These are phyloP conservation scores for Colletotrichum horii DNA, from an alignment of 2,329 filamentous ascomycete species.

Conservation along the genomic window DNA sequence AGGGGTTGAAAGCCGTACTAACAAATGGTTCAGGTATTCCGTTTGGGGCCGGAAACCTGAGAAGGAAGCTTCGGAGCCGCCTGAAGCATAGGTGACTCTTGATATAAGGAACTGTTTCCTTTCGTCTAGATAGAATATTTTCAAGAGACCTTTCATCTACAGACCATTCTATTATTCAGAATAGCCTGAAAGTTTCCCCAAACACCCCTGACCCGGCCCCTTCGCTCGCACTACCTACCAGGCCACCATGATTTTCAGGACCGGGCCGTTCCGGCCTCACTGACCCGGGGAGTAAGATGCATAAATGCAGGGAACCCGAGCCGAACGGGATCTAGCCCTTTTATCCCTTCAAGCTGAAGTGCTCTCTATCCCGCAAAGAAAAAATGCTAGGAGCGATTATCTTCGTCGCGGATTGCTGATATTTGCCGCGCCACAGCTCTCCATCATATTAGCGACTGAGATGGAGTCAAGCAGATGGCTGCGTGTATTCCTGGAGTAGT, in stretches of 20 bases:
- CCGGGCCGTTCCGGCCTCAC: neutral
- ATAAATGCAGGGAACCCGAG: neutral
- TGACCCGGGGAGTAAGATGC: neutral
- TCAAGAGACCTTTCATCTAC: neutral
- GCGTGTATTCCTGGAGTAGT: neutral
- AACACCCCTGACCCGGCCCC: neutral
- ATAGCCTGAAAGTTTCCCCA: neutral
- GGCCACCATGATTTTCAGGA: neutral
- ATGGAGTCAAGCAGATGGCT: neutral
- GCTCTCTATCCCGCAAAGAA: neutral
- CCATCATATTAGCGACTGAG: neutral
- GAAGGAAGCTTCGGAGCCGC: neutral
- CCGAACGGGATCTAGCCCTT: neutral
- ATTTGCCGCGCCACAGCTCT: neutral
- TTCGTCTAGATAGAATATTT: neutral
- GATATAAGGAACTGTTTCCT: neutral
- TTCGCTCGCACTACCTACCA: neutral
- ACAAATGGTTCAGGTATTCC: neutral
- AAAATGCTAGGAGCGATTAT: neutral
- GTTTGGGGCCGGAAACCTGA: conserved; percentile 11
- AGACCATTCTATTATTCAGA: neutral
- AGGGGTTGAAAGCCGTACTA: neutral
- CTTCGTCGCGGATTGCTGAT: neutral
- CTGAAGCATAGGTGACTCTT: neutral
- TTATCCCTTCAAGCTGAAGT: neutral